A percentile compares a stretch with the other conserved stretches of the same genome.
These are phyloP conservation scores for Coniochaeta prunicola DNA, from an alignment of 2,329 filamentous ascomycete species.

Conservation along the genomic window DNA sequence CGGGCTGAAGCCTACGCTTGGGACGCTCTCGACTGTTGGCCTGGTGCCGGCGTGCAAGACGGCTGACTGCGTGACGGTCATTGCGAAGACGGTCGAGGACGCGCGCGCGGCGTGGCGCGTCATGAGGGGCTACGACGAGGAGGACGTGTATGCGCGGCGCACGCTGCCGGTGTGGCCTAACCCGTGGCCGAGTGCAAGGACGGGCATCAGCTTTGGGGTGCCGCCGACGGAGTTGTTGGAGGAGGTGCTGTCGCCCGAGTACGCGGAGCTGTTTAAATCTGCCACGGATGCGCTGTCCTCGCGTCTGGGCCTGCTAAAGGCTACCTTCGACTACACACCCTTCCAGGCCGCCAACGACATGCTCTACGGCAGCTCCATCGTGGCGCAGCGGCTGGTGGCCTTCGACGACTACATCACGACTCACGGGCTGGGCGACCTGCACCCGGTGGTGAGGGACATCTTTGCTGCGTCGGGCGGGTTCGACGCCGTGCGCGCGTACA, in stretches of 20 bases:
- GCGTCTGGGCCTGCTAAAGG: neutral
- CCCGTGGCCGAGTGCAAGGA: constrained; percentile 9
- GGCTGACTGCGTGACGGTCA: constrained; percentile 43
- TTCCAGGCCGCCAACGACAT: constrained; percentile 3
- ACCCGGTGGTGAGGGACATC: constrained; percentile 1
- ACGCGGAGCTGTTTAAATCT: neutral
- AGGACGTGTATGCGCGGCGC: constrained; percentile 34
- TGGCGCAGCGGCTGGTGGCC: constrained; percentile 3
- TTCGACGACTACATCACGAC: constrained; percentile 1
- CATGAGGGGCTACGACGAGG: constrained; percentile 31
- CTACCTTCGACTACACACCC: neutral
- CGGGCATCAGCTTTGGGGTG: constrained; percentile 33
- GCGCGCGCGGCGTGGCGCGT: constrained; percentile 38
- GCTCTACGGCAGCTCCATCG: constrained; percentile 5
- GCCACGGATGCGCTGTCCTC: neutral
- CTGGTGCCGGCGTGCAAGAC: constrained; percentile 43
- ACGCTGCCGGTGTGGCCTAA: constrained; percentile 5
- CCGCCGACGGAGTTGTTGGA: constrained; percentile 36
- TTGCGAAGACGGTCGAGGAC: constrained; percentile 35
- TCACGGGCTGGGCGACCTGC: constrained; percentile 1
- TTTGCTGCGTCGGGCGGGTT: neutral
- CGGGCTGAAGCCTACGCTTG: constrained; percentile 40
- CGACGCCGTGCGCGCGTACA: constrained; percentile 20
- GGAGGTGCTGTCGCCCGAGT: constrained; percentile 9
- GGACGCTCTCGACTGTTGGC: constrained; percentile 35